Evolutionary conservation across 345 rosid genomes (phyloP).

Genomic region (Excoecaria cochinchinensis): DNA sequence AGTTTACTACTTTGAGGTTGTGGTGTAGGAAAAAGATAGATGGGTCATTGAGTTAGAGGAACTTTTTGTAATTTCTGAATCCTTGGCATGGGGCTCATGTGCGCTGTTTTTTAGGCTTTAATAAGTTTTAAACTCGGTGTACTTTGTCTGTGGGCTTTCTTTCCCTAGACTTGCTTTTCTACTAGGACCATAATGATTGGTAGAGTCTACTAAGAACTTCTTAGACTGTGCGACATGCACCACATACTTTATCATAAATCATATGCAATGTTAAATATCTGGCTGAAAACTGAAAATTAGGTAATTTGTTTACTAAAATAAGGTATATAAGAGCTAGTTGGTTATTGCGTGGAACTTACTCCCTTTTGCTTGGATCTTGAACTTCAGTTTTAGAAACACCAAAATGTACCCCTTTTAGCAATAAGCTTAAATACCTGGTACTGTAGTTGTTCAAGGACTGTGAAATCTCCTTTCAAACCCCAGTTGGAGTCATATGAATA

Average conservation of each 20-base stretch:
- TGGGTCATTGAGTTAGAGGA: constrained; percentile 9
- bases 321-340: neutral
- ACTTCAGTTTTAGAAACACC: neutral
- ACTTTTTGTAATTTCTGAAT: constrained; percentile 13
- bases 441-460: too few species aligned
- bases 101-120: constrained; percentile 18
- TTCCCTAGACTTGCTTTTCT: neutral
- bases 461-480: too few species aligned
- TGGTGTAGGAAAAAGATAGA: constrained; percentile 7
- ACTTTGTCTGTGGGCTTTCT: constrained; percentile 10
- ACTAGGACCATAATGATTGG: constrained; percentile 1
- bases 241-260: neutral
- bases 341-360: neutral
- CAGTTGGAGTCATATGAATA: too few species aligned
- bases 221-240: neutral
- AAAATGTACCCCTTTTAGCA: neutral
- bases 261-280: neutral
- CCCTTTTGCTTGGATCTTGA: neutral
- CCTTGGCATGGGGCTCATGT: constrained; percentile 14
- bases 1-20: neutral
- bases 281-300: neutral
- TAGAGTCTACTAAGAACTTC: neutral
- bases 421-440: too few species aligned
- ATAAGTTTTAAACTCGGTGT: constrained; percentile 2
- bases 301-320: neutral